Evolutionary conservation across 1,139 yeast genomes (phyloP).

Genomic region (Diutina mesorugosa): DNA sequence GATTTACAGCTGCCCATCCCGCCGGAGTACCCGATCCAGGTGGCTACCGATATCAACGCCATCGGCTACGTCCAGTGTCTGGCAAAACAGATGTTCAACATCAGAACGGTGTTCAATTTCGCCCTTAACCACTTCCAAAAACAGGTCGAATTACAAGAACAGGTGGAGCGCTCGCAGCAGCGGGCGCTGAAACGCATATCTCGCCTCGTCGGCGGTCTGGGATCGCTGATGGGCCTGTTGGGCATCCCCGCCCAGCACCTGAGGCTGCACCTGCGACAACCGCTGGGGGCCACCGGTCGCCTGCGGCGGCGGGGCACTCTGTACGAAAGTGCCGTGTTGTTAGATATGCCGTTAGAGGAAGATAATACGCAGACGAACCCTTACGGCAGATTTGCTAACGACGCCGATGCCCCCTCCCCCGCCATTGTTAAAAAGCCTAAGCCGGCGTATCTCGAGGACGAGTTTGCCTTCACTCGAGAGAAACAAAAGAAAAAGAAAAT

Average conservation of each 20-base stretch:
- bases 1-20: constrained; percentile 40
- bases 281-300: not conserved
- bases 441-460: not conserved
- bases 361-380: not conserved
- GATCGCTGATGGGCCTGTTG: not conserved
- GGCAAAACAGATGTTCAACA: constrained; percentile 56
- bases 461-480: not conserved
- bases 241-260: not conserved
- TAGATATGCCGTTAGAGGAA: not conserved
- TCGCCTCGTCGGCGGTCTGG: constrained; percentile 13
- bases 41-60: constrained; percentile 61
- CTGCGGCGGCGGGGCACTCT: not conserved
- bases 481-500: not conserved
- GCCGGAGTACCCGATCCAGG: constrained; percentile 36
- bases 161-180: constrained; percentile 14
- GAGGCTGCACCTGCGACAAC: not conserved
- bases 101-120: constrained; percentile 53
- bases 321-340: not conserved
- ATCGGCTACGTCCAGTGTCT: constrained; percentile 73
- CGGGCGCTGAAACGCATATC: constrained; percentile 21
- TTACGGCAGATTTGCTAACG: not conserved
- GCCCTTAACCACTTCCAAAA: constrained; percentile 27
- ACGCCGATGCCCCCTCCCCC: not conserved
- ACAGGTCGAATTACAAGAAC: constrained; percentile 23
- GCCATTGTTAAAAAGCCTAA: not conserved